Percentiles rank a stretch among this genome's conserved stretches.
These are phyloP conservation scores for Neonectria magnoliae DNA, from an alignment of 2,329 filamentous ascomycete genomes.

Conservation along the genomic window DNA sequence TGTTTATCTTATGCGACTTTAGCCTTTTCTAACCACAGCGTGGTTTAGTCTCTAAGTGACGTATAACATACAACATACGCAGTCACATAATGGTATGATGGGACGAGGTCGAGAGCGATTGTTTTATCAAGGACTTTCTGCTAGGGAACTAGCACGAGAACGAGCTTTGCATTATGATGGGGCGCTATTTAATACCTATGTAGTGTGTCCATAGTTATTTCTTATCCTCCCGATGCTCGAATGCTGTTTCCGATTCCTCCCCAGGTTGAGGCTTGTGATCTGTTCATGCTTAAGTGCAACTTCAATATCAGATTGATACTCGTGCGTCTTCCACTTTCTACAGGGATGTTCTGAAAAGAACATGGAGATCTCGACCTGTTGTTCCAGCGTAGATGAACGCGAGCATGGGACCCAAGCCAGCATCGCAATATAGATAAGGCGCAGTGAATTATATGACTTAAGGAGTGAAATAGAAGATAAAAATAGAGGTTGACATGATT, in stretches of 20 bases:
- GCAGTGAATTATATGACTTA: slow-evolving; percentile 7
- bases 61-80: too few relatives aligned
- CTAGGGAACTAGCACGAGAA: too few relatives aligned
- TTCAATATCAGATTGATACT: background rate
- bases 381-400: slow-evolving; percentile 4
- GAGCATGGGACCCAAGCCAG: slow-evolving; percentile 1
- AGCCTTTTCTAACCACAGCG: too few relatives aligned
- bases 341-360: slow-evolving; percentile 8
- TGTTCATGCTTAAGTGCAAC: background rate
- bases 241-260: background rate
- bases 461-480: slow-evolving; percentile 49
- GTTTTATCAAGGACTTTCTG: too few relatives aligned
- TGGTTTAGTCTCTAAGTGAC: too few relatives aligned
- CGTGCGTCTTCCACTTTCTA: background rate
- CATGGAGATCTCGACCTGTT: background rate
- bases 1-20: too few relatives aligned
- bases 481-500: slow-evolving; percentile 54
- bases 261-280: background rate
- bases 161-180: too few relatives aligned
- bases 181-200: too few relatives aligned
- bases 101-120: too few relatives aligned
- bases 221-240: background rate
- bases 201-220: too few relatives aligned
- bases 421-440: slow-evolving; percentile 6
- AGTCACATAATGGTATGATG: too few relatives aligned